Conservation (phyloP, 345 rosid species). For the Salix dunnii region DNA sequence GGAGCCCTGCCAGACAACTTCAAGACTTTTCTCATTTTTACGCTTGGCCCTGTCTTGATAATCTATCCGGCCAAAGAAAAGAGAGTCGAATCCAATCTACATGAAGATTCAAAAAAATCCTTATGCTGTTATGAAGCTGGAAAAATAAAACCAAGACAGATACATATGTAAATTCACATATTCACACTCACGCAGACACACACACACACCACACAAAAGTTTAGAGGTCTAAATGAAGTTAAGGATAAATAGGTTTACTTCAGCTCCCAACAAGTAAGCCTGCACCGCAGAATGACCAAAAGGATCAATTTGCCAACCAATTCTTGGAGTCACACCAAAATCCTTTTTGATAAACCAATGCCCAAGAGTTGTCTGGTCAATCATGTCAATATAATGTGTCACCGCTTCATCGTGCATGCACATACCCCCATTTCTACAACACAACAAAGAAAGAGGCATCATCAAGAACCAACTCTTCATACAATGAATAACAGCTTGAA, state of each 20-base stretch:
- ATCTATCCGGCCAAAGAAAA: slow-evolving; percentile 91
- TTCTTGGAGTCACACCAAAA: slow-evolving; percentile 86
- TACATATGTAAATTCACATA: too few relatives aligned
- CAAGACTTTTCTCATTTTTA: slow-evolving; percentile 77
- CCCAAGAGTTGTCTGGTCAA: slow-evolving; percentile 96
- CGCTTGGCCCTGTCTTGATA: slow-evolving; percentile 92
- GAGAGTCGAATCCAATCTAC: slow-evolving; percentile 90
- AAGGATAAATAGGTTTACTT: slow-evolving; percentile 38
- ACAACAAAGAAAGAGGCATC: slow-evolving; percentile 9
- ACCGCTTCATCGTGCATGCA: slow-evolving; percentile 98
- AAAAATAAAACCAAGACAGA: slow-evolving; percentile 1
- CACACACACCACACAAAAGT: too few relatives aligned
- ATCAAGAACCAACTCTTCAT: background rate
- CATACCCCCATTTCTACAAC: slow-evolving; percentile 92
- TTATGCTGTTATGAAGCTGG: background rate
- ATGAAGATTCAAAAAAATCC: slow-evolving; percentile 16
- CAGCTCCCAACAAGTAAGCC: slow-evolving; percentile 93
- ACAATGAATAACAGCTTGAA: background rate
- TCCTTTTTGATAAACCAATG: slow-evolving; percentile 73
- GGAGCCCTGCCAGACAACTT: slow-evolving; percentile 92
- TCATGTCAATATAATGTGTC: slow-evolving; percentile 93
- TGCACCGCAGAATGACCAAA: slow-evolving; percentile 99
- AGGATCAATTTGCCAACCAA: slow-evolving; percentile 99
- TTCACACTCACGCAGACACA: too few relatives aligned
- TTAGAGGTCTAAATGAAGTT: slow-evolving; percentile 2